Evolutionary conservation across 2,329 filamentous ascomycete species (phyloP), one percentile per base, ranked within the genome.

Genomic region (Camptophora hylomeconis): DNA sequence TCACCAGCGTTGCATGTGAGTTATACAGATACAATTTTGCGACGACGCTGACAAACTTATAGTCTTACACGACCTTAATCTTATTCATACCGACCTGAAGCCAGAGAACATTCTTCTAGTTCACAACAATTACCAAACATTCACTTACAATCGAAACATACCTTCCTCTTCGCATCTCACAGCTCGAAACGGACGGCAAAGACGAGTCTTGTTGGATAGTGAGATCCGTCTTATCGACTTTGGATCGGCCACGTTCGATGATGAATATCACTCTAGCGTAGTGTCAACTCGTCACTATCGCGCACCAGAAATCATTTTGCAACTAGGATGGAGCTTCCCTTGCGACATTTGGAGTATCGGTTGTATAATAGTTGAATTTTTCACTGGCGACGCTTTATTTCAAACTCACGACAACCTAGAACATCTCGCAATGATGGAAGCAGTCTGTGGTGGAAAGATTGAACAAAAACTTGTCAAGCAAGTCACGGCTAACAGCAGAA

Each of bases 1-100:
- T 98, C 37, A 95, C 87, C n/a, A 95, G 87, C 48, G 92, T 98
- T 48, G 89, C 89, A 34, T 98, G 83, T 92, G 61, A 67, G 82
- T 73, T 10, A 12, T 31, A 14, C 25, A 23, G n/a, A 8, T 8
- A 13, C 7, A 17, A 4, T 3, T 7, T 13, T 29, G 29, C 31
- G 19, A 24, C 8, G n/a, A 17, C 32, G 7, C 14, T 48, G 39
- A 54, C 54, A 32, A 51, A 36, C 13, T 24, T 9, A 16, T 32
- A 92, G 83, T 95, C 55, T 66, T 98, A 13, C 89, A 98, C 51
- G 89, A 98, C 56, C 69, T 98, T 11, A 93, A 95, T 52, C 70
- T 98, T 41, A 94, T 98, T 37, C 89, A 98, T 52, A 98, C 89
- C 16, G 48, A 50, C 32, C 33, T 50, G 20, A 45, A 77, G 50